Conservation (phyloP, 202 grass and related monocot genomes). For the Saccharum hybrid region DNA sequence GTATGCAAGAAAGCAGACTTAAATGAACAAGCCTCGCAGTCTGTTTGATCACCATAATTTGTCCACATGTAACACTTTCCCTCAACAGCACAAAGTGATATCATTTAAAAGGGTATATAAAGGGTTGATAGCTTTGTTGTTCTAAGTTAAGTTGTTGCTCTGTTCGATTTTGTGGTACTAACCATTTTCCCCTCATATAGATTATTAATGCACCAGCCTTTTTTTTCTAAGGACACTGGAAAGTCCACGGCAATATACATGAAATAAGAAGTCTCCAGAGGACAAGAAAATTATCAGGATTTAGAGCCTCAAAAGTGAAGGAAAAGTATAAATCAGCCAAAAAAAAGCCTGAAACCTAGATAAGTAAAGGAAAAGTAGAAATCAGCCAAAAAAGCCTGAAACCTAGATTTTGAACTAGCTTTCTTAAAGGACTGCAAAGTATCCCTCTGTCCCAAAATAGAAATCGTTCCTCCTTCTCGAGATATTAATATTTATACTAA, state of each 20-base stretch:
- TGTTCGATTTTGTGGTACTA: neutral
- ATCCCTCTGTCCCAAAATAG: too few relatives aligned
- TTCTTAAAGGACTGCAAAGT: neutral
- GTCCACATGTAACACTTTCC: neutral
- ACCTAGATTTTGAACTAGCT: neutral
- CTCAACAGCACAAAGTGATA: neutral
- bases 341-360: neutral
- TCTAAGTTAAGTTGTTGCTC: neutral
- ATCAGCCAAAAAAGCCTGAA: neutral
- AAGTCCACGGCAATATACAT: neutral
- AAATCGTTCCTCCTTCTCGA: too few relatives aligned
- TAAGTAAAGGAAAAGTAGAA: neutral
- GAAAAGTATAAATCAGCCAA: neutral
- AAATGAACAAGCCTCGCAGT: neutral
- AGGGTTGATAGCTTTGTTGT: neutral
- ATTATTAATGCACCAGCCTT: neutral
- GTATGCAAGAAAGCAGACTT: neutral
- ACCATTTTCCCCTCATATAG: neutral
- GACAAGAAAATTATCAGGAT: constrained; percentile 11
- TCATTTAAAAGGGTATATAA: neutral
- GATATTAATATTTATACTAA: too few relatives aligned
- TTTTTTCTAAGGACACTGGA: neutral
- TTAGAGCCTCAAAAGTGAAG: neutral
- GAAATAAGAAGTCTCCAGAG: neutral
- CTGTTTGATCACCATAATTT: neutral